A percentile compares a stretch with the other conserved stretches of the same genome.
Conservation (phyloP, 2,329 filamentous ascomycete species). For the Aureobasidium sp. region DNA sequence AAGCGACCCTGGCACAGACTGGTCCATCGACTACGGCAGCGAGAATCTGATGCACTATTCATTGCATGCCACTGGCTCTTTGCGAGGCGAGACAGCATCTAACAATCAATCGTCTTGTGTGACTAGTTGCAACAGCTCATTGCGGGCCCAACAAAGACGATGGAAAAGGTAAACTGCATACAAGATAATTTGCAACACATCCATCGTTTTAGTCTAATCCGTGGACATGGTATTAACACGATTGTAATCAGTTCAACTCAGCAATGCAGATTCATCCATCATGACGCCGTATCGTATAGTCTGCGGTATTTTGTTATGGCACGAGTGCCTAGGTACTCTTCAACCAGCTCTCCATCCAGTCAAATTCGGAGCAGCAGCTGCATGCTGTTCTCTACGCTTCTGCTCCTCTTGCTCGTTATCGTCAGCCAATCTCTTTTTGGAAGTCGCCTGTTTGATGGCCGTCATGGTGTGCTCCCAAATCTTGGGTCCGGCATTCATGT, state of each 20-base stretch:
- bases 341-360: slow-evolving; percentile 24
- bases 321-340: not conserved
- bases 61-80: not conserved
- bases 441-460: slow-evolving; percentile 27
- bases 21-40: not conserved
- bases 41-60: not conserved
- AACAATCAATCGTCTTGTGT: no score
- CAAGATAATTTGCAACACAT: no score
- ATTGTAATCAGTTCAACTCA: not conserved
- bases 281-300: not conserved
- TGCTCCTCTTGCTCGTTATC: slow-evolving; percentile 21
- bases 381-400: slow-evolving; percentile 18
- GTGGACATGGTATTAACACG: not conserved
- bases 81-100: no score
- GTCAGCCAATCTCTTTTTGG: slow-evolving; percentile 23
- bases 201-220: no score
- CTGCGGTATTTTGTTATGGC: not conserved
- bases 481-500: slow-evolving; percentile 25
- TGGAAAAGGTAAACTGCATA: no score
- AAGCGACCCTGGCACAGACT: not conserved
- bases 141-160: no score
- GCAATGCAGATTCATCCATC: not conserved
- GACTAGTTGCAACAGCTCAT: no score
- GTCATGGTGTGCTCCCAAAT: slow-evolving; percentile 33
- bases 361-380: slow-evolving; percentile 23